A percentile compares a stretch with the other conserved stretches of the same genome.
phyloP scores from a whole-genome alignment of 2,329 filamentous ascomycete genomes.

The Xylaria sp. region DNA sequence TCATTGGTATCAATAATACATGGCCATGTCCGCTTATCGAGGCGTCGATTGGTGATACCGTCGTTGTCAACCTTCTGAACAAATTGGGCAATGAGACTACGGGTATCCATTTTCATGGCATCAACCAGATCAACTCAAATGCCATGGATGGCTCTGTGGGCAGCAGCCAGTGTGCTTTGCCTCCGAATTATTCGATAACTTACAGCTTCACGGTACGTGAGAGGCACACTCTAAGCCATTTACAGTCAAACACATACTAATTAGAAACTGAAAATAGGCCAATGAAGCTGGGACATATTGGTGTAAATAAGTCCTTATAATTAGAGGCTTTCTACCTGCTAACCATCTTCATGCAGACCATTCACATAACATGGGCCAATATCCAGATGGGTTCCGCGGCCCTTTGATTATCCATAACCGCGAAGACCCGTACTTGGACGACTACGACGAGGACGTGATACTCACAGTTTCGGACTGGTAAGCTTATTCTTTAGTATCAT shows the following conservation, averaged over 20 bases:
- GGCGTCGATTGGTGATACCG: constrained; percentile 64
- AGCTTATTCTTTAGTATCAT: constrained; percentile 23
- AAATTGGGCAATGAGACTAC: constrained; percentile 63
- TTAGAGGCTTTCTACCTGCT: constrained; percentile 19
- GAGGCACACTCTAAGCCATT: constrained; percentile 32
- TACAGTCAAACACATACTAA: constrained; percentile 2
- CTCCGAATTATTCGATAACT: constrained; percentile 63
- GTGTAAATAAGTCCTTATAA: constrained; percentile 51
- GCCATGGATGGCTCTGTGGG: constrained; percentile 70
- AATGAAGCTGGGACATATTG: constrained; percentile 60
- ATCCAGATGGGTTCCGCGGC: constrained; percentile 74
- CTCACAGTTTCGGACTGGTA: constrained; percentile 70
- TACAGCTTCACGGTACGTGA: constrained; percentile 65
- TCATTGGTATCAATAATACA: constrained; percentile 72
- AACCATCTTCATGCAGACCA: constrained; percentile 58
- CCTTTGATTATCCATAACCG: constrained; percentile 70
- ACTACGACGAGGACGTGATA: constrained; percentile 69
- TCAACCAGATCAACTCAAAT: constrained; percentile 67
- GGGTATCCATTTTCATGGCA: constrained; percentile 70
- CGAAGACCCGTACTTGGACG: constrained; percentile 61
- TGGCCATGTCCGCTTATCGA: constrained; percentile 72
- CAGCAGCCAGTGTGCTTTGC: constrained; percentile 68
- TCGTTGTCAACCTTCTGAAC: constrained; percentile 63
- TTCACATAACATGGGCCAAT: constrained; percentile 72
- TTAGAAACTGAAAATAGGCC: constrained; percentile 44